phyloP scores from a whole-genome alignment of 2,329 filamentous ascomycete species.

The Bisporella sp. region DNA sequence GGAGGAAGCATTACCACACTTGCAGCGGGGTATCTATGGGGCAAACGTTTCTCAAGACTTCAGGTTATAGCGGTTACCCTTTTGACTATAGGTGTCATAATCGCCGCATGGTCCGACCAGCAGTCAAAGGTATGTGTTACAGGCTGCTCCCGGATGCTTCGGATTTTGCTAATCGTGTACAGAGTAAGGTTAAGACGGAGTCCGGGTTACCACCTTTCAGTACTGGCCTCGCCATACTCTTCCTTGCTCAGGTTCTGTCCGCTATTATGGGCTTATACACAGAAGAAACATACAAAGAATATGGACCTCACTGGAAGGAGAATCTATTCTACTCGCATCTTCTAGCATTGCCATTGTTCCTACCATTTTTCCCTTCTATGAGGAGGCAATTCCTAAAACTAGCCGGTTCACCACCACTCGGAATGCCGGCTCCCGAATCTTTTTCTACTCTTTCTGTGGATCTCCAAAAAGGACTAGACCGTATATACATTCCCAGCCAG shows the following conservation, averaged over 20 bases:
- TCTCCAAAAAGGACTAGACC: conserved; percentile 30
- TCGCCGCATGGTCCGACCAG: conserved; percentile 85
- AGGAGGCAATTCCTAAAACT: conserved; percentile 56
- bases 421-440: conserved; percentile 28
- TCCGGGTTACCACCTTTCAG: conserved; percentile 42
- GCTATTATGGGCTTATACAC: conserved; percentile 95
- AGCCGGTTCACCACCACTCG: conserved; percentile 54
- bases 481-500: conserved; percentile 55
- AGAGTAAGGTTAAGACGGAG: conserved; percentile 22
- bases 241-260: conserved; percentile 81
- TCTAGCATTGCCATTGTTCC: conserved; percentile 68
- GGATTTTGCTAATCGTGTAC: conserved; percentile 9
- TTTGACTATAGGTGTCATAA: conserved; percentile 78
- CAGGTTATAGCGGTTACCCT: conserved; percentile 78
- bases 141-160: neutral
- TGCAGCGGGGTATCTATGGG: conserved; percentile 78
- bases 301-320: conserved; percentile 89
- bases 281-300: conserved; percentile 77
- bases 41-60: conserved; percentile 73
- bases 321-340: conserved; percentile 90
- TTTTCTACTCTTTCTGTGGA: conserved; percentile 28
- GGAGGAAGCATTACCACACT: conserved; percentile 96
- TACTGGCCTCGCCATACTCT: conserved; percentile 73
- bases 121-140: conserved; percentile 59
- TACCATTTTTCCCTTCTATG: conserved; percentile 63